Base-by-base conservation (phyloP, 2,329 filamentous ascomycete species). In the Tolypocladium ophioglossoides region DNA sequence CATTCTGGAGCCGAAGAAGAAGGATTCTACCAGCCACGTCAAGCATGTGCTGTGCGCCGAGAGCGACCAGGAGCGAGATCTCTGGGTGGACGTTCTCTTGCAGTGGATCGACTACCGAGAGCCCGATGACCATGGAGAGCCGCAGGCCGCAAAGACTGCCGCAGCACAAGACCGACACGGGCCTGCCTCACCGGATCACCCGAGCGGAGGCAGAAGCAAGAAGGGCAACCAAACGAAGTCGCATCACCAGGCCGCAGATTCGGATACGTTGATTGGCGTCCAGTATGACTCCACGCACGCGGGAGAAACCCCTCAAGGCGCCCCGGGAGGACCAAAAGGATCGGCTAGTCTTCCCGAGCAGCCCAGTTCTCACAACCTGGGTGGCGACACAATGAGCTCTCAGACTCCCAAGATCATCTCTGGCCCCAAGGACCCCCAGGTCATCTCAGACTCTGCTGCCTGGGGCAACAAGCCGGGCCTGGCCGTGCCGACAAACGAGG, bases 31-130 rank as follows among this genome's bases (percentile, higher is more conserved):
- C 24, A 91, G 87, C 61, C 80, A 92, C 52, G 89, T 96, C 27
- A 89, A 92, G 59, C 94, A 99, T 68, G 91, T 99, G 0, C 76
- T 99, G 20, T 99, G 94, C 68, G 92, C 94, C 0, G 94, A 99
- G 70, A 97, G 88, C 64, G 94, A 99, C 63, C 79, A 78, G 56
- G 94, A 99, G 73, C 84, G 94, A 56, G 94, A 99, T 70, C 79
- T 86, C 47, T 99, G 94, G 94, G 92, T 99, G 1, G 88, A 95
- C 55, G 86, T 89, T 24, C 75, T 99, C 41, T 74, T 97, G 56
- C 86, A 89, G 61, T 96, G 95, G 77, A 91, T 96, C 41, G 90
- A 96, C 63, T 85, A 82, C 64, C 78, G 77, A 52, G 84, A 87
- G 41, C 74, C 78, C 2, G 76, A 80, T 18, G 78, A 87, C 39